A percentile compares a stretch with the other conserved stretches of the same genome.
Evolutionary conservation across 768 basidiomycete genomes (phyloP).

Genomic region (Amanita pseudoporphyria): DNA sequence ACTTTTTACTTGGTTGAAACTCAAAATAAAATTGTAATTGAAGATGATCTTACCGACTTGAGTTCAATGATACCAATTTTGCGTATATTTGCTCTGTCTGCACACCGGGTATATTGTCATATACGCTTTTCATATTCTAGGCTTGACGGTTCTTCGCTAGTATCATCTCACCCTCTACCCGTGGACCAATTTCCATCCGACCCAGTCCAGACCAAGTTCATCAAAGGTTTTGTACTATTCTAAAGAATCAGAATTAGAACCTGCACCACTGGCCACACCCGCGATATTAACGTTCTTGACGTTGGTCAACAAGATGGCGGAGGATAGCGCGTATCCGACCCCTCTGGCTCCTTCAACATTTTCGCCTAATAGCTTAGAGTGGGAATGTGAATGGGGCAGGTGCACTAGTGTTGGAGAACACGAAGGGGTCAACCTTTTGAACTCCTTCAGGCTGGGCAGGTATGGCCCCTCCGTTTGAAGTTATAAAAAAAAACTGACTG

Average conservation of each 20-base stretch:
- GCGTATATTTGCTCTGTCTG: slow-evolving; percentile 57
- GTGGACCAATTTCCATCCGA: slow-evolving; percentile 50
- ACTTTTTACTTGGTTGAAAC: not conserved
- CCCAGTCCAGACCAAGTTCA: slow-evolving; percentile 13
- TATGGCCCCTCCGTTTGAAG: slow-evolving; percentile 13
- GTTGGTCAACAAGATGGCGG: slow-evolving; percentile 31
- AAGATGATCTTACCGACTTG: slow-evolving; percentile 40
- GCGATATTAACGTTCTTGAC: slow-evolving; percentile 66
- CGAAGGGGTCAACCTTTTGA: slow-evolving; percentile 23
- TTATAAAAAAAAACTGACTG: slow-evolving; percentile 2
- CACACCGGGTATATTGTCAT: slow-evolving; percentile 36
- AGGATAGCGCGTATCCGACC: slow-evolving; percentile 19
- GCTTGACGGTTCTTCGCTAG: slow-evolving; percentile 24
- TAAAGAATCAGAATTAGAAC: slow-evolving; percentile 33
- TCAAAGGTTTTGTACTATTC: slow-evolving; percentile 33
- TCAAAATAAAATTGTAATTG: not conserved
- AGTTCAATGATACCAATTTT: slow-evolving; percentile 40
- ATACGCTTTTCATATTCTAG: slow-evolving; percentile 5
- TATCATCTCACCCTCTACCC: slow-evolving; percentile 48
- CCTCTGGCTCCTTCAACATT: slow-evolving; percentile 25
- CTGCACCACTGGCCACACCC: slow-evolving; percentile 57
- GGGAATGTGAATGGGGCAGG: slow-evolving; percentile 66
- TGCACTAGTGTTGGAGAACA: slow-evolving; percentile 30
- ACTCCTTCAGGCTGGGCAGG: slow-evolving; percentile 53
- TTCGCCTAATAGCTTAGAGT: slow-evolving; percentile 35